phyloP scores from a whole-genome alignment of 768 basidiomycete genomes.

The Rubroboletus pulcherrimus region DNA sequence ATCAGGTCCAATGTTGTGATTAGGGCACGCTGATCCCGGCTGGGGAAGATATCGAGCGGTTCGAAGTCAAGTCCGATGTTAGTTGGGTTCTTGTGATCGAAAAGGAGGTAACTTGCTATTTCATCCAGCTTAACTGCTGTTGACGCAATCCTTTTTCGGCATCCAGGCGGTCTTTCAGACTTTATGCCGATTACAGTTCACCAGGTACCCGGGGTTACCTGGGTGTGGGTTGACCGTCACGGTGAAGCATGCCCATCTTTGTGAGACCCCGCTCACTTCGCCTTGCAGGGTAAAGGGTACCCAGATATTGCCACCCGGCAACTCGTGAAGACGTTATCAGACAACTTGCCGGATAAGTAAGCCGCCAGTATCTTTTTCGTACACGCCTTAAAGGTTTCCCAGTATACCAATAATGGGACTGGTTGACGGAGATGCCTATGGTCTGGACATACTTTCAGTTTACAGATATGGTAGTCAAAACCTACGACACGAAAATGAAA shows the following conservation, averaged over 20 bases:
- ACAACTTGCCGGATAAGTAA: conserved; percentile 60
- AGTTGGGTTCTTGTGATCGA: conserved; percentile 86
- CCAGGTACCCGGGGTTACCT: conserved; percentile 44
- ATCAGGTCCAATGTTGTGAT: not conserved
- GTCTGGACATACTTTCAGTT: conserved; percentile 86
- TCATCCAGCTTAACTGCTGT: not conserved
- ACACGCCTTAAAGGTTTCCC: conserved; percentile 1
- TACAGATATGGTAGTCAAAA: conserved; percentile 77
- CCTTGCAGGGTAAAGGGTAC: conserved; percentile 86
- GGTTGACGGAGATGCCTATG: conserved; percentile 91
- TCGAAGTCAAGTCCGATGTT: conserved; percentile 52
- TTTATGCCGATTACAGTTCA: conserved; percentile 57
- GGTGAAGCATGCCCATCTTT: conserved; percentile 33
- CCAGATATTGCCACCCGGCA: conserved; percentile 91
- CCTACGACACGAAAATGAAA: conserved; percentile 67
- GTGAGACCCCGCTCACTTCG: conserved; percentile 3
- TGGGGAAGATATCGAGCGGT: conserved; percentile 63
- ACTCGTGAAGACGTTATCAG: conserved; percentile 68
- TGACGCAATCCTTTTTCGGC: not conserved
- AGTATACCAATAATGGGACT: conserved; percentile 78
- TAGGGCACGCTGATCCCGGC: conserved; percentile 78
- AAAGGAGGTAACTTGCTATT: conserved; percentile 67
- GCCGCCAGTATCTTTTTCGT: conserved; percentile 1
- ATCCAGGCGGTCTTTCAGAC: conserved; percentile 91
- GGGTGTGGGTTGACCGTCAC: conserved; percentile 78